Conservation (phyloP, 208 protist species). For the Acanthamoeba royreba region DNA sequence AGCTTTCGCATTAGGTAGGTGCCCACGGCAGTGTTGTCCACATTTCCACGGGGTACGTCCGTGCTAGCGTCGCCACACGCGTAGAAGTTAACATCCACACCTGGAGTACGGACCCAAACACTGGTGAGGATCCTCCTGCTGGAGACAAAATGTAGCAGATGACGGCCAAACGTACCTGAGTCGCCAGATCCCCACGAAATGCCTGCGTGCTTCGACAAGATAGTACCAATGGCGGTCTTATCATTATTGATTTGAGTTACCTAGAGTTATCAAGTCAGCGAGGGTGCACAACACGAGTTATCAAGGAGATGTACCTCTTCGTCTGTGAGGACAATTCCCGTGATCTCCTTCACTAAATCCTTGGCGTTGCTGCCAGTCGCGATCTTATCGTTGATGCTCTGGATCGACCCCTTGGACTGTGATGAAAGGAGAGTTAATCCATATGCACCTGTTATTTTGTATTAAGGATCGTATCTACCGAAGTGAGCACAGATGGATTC, state of each 20-base stretch:
- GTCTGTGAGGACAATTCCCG: not conserved
- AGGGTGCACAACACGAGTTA: too few species aligned
- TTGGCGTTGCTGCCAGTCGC: not conserved
- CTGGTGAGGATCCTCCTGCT: too few species aligned
- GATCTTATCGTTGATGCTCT: not conserved
- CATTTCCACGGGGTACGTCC: not conserved
- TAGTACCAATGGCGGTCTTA: not conserved
- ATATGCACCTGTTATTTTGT: too few species aligned
- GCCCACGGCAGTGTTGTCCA: not conserved
- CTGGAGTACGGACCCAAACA: not conserved
- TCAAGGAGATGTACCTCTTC: too few species aligned
- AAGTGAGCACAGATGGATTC: not conserved
- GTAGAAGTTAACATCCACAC: not conserved
- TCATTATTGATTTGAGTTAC: not conserved
- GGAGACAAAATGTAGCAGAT: not conserved
- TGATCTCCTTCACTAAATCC: not conserved
- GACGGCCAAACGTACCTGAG: too few species aligned
- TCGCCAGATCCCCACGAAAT: too few species aligned
- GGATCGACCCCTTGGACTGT: not conserved
- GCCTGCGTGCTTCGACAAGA: not conserved
- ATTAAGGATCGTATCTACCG: too few species aligned
- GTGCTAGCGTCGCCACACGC: not conserved
- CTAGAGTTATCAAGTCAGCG: not conserved
- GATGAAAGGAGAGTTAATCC: too few species aligned
- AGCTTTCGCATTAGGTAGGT: not conserved